phyloP scores from a whole-genome alignment of 306 rosid genomes.

The barrel medic (Medicago truncatula) region MtrunA17r5.0-ANR NC_053043.1:13284001-13284500 shows the following conservation, averaged over 20 bases:
- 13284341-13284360: not conserved
- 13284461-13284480: slow-evolving; percentile 69
- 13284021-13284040: slow-evolving; percentile 47
- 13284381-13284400: slow-evolving; percentile 8
- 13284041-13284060: slow-evolving; percentile 83
- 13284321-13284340: slow-evolving; percentile 41
- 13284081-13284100: slow-evolving; percentile 87
- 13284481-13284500: slow-evolving; percentile 84
- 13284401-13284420: slow-evolving; percentile 33
- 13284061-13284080: slow-evolving; percentile 65
- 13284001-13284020: slow-evolving; percentile 15
- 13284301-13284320: slow-evolving; percentile 76
- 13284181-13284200: slow-evolving; percentile 27
- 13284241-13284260: slow-evolving; percentile 82
- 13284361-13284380: too few relatives aligned
- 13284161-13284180: slow-evolving; percentile 34
- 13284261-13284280: slow-evolving; percentile 75
- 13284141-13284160: slow-evolving; percentile 40
- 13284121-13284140: slow-evolving; percentile 88
- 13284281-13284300: slow-evolving; percentile 91
- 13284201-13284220: slow-evolving; percentile 15
- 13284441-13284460: slow-evolving; percentile 95
- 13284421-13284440: slow-evolving; percentile 94
- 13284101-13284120: slow-evolving; percentile 85
- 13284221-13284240: slow-evolving; percentile 72